Base-by-base conservation (phyloP, 345 rosid species). In the Euphorbia peplus region DNA sequence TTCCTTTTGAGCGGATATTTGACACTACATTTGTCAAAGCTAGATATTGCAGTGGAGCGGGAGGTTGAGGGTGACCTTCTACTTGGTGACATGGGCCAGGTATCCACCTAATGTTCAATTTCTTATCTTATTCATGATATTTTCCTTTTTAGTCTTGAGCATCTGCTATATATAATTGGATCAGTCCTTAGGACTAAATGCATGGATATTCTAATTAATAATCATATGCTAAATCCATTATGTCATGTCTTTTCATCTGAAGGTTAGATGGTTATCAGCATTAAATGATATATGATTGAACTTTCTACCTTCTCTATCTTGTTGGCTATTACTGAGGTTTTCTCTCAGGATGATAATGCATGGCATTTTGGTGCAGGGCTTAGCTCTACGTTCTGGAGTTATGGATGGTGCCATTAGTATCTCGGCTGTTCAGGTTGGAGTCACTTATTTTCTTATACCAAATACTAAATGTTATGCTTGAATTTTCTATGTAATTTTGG, bases 31-130 rank as follows among this genome's bases (percentile, higher is more conserved):
- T 28, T 51, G 19, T 50, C 14, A 39, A 60, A 54, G 71, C 39
- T 79, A 91, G 96, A 85, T 69, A 79, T 93, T 72, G 95, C 96
- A 24, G 69, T 86, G 83, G 96, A 93, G 76, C 81, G 96, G 15
- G 96, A 91, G 79, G 93, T 85, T 53, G 91, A 91, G 54, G 95
- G 99, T 21, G 99, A 95, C 87, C 87, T 95, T 42, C 69, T 95
- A 73, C 97, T 91, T 67, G 86, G 85, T 30, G 99, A 95, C 80
- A 91, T 91, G 99, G 99, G 99, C 25, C 98, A 95, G 97, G 97
- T 95, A 67, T 70, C 1, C 32, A 32, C 70, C 16, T 21, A 21
- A 52, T 24, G 6, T 62, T 28, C 46, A 39, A 42, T 57, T 35
- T 26, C 26, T 22, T 19, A n/a, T 18, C 46, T 21, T 14, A 12